Base-by-base conservation (phyloP, 192 early-diverging fungal species). In the Hyaloraphidium curvatum region DNA sequence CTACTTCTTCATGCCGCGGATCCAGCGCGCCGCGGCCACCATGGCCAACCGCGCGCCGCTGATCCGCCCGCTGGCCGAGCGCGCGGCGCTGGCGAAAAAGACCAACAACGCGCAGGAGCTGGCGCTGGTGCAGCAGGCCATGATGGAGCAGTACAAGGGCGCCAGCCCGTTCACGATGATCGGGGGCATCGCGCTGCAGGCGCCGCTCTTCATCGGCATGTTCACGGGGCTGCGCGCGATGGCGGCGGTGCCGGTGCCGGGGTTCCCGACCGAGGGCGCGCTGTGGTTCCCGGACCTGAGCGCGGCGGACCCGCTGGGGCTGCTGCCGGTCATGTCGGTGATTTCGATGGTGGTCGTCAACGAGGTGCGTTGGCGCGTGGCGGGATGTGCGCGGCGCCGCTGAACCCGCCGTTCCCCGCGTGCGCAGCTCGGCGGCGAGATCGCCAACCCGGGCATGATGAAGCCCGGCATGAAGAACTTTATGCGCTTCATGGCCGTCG, bases 241-340 rank as follows among this genome's bases (percentile, higher is more conserved):
- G 85, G 80, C 85, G 3, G 69, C 72, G 9, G 54, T 87, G 17
- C 81, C 84, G 11, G 80, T 92, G 2, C 84, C 91, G 14, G 83
- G 86, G 33, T 77, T 92, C 62, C 28, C 62, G 50, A 77, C 72
- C 1, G 87, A 83, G 17, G 89, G 91, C 27, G 39, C 80, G 1
- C 55, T 61, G 35, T 97, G 90, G 89, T 83, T 97, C 60, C 75
- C 74, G 1, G 80, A 97, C 68, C 57, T 97, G 72, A 72, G 85
- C 0, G 55, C 69, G 13, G 59, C 74, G 37, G 93, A 97, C 61
- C 88, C 89, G 28, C 76, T 72, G 17, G 19, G 19, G 43, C 85
- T 87, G 35, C 69, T 97, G 52, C 93, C 93, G 1, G 64, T 80
- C 7, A n/a, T 79, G 0, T 80, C 83, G 22, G 73, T 73, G 26